Base-by-base conservation (phyloP, 2,329 filamentous ascomycete species). In the Beauveria scarabaeidicola region DNA sequence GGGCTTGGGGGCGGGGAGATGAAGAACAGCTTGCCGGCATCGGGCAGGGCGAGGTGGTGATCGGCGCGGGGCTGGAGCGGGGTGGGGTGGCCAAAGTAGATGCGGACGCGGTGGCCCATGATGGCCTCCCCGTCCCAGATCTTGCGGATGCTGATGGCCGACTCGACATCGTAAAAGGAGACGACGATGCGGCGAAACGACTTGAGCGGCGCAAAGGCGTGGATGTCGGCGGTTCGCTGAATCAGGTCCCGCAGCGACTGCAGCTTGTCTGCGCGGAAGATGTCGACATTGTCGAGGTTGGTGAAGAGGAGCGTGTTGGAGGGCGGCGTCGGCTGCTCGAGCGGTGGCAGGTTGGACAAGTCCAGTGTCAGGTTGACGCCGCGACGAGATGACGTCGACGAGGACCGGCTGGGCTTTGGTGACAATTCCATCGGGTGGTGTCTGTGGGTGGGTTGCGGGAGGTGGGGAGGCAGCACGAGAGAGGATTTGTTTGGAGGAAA, bases 261-360 rank as follows among this genome's bases (percentile, higher is more conserved):
- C 61, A 93, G 80, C 73, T 90, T 91, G 63, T 87, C 81, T 19
- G 88, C 79, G 61, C 83, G 79, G 79, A 93, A 94, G 75, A 91
- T 85, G 68, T 88, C 85, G 61, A 80, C 75, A 64, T 90, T 83
- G 69, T 86, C 77, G 62, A 94, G 83, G 75, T 91, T 91, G 67
- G 90, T 94, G 70, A 94, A 87, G 68, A 94, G 84, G 60, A 94
- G 85, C 0, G 90, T 94, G 77, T 94, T 94, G 65, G 87, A 89
- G 6, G 89, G 87, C 58, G 86, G 83, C 27, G 88, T 85, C n/a
- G 89, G 89, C 69, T 84, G 81, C 46, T 79, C 78, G 59, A 90
- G 78, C 40, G 87, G 82, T 53, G 90, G 89, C 46, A 93, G 75
- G 68, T 79, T 82, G 63, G 87, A 88, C 50, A 93, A 82, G 69